phyloP scores from a whole-genome alignment of 1,284 basidiomycete species.

The Filobasidium uniguttulatum region DNA sequence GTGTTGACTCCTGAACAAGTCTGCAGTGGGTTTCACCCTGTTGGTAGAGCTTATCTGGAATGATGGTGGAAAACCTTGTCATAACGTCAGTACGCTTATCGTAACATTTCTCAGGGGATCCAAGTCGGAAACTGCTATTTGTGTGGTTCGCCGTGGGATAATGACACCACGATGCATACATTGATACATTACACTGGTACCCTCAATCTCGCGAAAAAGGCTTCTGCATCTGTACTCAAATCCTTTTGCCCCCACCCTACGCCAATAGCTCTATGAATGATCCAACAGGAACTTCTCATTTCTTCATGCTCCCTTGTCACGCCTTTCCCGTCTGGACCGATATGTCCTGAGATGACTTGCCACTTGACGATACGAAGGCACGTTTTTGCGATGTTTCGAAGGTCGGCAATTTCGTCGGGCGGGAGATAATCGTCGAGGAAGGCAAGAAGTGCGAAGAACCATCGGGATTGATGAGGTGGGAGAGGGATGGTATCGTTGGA shows the following conservation, averaged over 20 bases:
- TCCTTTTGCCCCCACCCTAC: conserved; percentile 76
- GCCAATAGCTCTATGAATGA: conserved; percentile 57
- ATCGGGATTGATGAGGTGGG: conserved; percentile 9
- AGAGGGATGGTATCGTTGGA: conserved; percentile 5
- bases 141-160: too few species aligned
- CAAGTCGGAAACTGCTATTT: too few species aligned
- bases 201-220: conserved; percentile 16
- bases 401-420: conserved; percentile 9
- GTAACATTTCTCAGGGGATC: too few species aligned
- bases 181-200: not conserved
- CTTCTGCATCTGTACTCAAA: conserved; percentile 63
- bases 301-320: conserved; percentile 12
- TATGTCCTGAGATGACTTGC: conserved; percentile 9
- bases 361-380: conserved; percentile 11
- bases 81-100: too few species aligned
- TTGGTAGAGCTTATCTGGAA: too few species aligned
- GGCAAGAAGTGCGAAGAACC: conserved; percentile 13
- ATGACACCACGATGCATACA: too few species aligned
- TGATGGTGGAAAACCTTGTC: too few species aligned
- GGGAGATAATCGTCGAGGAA: conserved; percentile 11
- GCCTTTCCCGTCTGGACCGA: not conserved
- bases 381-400: conserved; percentile 11
- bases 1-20: too few species aligned
- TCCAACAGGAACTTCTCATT: conserved; percentile 51
- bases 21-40: too few species aligned